Evolutionary conservation across 2,329 filamentous ascomycete genomes (phyloP).

Genomic region (Tolypocladium cylindrosporum): DNA sequence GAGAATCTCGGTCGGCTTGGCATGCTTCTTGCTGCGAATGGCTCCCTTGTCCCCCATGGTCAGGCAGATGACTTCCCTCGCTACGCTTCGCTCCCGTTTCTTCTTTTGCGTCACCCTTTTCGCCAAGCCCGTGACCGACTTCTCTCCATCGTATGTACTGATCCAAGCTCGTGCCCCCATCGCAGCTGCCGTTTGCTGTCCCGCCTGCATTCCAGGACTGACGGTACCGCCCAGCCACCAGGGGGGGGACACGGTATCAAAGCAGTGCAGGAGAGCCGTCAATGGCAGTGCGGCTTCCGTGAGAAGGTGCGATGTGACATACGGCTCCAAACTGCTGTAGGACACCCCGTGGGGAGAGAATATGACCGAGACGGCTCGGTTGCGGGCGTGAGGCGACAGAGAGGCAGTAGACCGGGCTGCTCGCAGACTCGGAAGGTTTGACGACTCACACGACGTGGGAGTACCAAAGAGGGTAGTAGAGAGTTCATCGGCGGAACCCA

Average conservation of each 20-base stretch:
- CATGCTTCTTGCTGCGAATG: slow-evolving; percentile 3
- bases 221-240: slow-evolving; percentile 54
- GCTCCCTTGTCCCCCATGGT: slow-evolving; percentile 5
- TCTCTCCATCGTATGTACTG: slow-evolving; percentile 49
- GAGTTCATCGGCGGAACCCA: slow-evolving; percentile 1
- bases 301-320: slow-evolving; percentile 46
- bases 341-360: slow-evolving; percentile 56
- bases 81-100: slow-evolving; percentile 33
- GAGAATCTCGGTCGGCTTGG: slow-evolving; percentile 27
- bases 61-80: slow-evolving; percentile 23
- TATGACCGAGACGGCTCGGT: slow-evolving; percentile 45
- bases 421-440: slow-evolving; percentile 21
- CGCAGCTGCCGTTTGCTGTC: slow-evolving; percentile 43
- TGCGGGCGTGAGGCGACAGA: slow-evolving; percentile 21
- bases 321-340: slow-evolving; percentile 42
- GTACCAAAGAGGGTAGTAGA: slow-evolving; percentile 12
- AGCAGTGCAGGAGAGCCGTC: slow-evolving; percentile 54
- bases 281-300: slow-evolving; percentile 48
- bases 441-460: slow-evolving; percentile 26
- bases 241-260: slow-evolving; percentile 47
- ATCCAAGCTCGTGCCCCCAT: slow-evolving; percentile 50
- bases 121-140: slow-evolving; percentile 38
- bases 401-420: slow-evolving; percentile 25
- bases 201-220: slow-evolving; percentile 44
- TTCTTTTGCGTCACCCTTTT: slow-evolving; percentile 38